Conservation (phyloP, 306 rosid species). For the Castanea crenata region DNA sequence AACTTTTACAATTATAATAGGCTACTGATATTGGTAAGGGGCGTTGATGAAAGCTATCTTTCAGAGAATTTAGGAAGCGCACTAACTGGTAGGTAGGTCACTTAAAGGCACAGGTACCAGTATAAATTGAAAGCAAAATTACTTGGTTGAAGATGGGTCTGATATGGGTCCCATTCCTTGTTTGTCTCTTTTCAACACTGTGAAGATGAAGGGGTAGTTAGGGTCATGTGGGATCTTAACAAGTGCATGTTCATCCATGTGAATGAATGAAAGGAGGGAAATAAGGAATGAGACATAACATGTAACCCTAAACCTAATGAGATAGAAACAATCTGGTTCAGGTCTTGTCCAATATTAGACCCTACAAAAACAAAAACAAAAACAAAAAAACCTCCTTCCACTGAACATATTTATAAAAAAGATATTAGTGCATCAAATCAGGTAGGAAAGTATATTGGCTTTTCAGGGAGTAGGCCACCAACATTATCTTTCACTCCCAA, state of each 20-base stretch:
- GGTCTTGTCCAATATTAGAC: constrained; percentile 6
- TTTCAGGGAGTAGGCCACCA: constrained; percentile 59
- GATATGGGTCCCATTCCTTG: constrained; percentile 19
- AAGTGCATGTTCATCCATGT: constrained; percentile 37
- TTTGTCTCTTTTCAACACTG: constrained; percentile 12
- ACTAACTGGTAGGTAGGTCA: too few species aligned
- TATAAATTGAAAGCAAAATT: background rate
- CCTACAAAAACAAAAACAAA: background rate
- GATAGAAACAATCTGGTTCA: background rate
- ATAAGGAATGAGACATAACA: constrained; percentile 20
- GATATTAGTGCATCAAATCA: constrained; percentile 26
- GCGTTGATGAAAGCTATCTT: too few species aligned
- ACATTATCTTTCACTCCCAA: constrained; percentile 29
- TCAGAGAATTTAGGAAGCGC: too few species aligned
- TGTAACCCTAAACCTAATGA: constrained; percentile 23
- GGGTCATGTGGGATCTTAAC: constrained; percentile 33
- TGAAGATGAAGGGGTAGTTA: constrained; percentile 10
- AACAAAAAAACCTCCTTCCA: constrained; percentile 15
- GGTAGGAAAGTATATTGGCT: constrained; percentile 47
- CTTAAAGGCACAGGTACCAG: too few species aligned
- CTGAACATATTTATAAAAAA: constrained; percentile 7
- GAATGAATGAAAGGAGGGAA: constrained; percentile 24
- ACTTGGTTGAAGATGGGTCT: background rate
- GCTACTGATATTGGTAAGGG: background rate
- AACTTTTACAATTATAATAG: background rate